Evolutionary conservation across 768 basidiomycete species (phyloP), one percentile per base, ranked within the genome.

Genomic region (Brasilioporus rufonigricans): DNA sequence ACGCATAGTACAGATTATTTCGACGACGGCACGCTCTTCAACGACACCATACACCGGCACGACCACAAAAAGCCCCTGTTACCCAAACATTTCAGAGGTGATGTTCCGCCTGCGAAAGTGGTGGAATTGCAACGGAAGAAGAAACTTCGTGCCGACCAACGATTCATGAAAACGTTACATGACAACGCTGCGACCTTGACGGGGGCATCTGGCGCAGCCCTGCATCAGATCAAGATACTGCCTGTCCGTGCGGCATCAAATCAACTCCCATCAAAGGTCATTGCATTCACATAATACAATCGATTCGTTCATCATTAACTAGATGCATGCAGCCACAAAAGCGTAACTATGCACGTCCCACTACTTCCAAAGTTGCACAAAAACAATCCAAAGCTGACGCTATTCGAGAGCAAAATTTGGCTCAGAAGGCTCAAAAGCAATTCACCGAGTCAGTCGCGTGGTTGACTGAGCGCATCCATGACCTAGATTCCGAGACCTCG

Each of bases 41-140:
- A 68, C 6, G 86, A 87, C 57, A 76, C 74, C 0, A 73, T 66
- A 18, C 85, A 86, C 61, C 86, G 86, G 86, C 86, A 87, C 59
- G 80, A 76, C 50, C 66, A 71, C 49, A 65, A 67, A 39, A 77
- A 69, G 31, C 50, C 79, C 0, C 72, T 86, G 21, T 63, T 87
- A 1, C 84, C 85, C 4, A 72, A 75, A 19, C 77, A 83, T 63
- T 71, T 80, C 0, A 84, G 83, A 3, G 83, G 83, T 1, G 73
- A 75, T 16, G 65, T 68, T 8, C 46, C 64, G 1, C 45, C 63
- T 3, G 65, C 71, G 49, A 64, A 65, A 1, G 44, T 59, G 31
- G 71, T 10, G 45, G 73, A 65, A 50, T 61, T 74, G 66, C 70
- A 73, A 50, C 73, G 75, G 26, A 67, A 51, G 55, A 74, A 65